Percentiles rank a stretch among this genome's conserved stretches.
Conservation (phyloP, 805 yeast genomes). For the Cephaloascus albidus region DNA sequence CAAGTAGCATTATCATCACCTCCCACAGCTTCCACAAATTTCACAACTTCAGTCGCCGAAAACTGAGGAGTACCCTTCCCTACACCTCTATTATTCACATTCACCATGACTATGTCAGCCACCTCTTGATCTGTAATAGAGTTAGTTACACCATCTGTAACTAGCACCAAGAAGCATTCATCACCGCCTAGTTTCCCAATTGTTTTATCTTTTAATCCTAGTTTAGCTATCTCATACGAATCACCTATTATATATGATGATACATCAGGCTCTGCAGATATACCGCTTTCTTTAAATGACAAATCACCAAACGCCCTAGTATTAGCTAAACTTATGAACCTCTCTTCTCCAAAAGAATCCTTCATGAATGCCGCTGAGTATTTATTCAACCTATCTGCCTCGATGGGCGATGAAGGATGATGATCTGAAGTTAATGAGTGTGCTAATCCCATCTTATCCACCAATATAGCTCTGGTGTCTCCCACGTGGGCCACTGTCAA, state of each 20-base stretch:
- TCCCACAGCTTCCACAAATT: conserved; percentile 77
- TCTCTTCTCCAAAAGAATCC: conserved; percentile 88
- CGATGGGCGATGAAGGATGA: conserved; percentile 80
- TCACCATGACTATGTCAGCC: conserved; percentile 74
- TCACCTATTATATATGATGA: conserved; percentile 62
- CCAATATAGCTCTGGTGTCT: conserved; percentile 80
- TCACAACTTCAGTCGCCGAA: conserved; percentile 78
- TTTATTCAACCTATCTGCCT: conserved; percentile 59
- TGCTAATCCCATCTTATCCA: conserved; percentile 74
- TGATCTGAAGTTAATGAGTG: conserved; percentile 73
- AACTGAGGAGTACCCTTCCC: conserved; percentile 71
- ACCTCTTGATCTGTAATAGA: conserved; percentile 82
- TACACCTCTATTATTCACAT: conserved; percentile 54
- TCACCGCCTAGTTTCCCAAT: conserved; percentile 61
- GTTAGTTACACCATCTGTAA: conserved; percentile 84
- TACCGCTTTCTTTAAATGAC: conserved; percentile 71
- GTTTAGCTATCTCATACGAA: conserved; percentile 25
- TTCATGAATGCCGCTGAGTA: conserved; percentile 60
- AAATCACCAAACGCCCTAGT: conserved; percentile 92
- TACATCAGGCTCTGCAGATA: conserved; percentile 89
- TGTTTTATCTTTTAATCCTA: conserved; percentile 24
- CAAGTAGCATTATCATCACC: conserved; percentile 97
- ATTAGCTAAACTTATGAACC: conserved; percentile 79
- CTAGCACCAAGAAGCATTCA: conserved; percentile 75
- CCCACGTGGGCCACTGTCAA: conserved; percentile 85